phyloP scores from a whole-genome alignment of 768 basidiomycete genomes.

The Lactifluus subvellereus region DNA sequence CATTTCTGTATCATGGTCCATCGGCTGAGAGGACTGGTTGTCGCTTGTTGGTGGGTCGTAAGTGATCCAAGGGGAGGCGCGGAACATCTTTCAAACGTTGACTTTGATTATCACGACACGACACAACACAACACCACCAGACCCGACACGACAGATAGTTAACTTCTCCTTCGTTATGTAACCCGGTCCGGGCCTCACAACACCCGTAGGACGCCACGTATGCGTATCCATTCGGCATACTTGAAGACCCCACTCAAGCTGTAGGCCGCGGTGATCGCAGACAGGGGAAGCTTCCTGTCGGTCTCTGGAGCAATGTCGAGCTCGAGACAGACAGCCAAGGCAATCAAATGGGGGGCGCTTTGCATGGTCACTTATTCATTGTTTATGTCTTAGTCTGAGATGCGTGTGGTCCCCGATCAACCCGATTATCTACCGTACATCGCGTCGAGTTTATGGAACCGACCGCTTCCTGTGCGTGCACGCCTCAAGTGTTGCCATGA shows the following conservation, averaged over 20 bases:
- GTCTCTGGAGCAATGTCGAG: constrained; percentile 48
- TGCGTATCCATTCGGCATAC: no score
- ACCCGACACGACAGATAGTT: neutral
- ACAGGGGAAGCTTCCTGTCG: constrained; percentile 42
- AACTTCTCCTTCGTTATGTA: neutral
- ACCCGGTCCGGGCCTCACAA: neutral
- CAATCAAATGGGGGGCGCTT: constrained; percentile 38
- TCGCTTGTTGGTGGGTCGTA: constrained; percentile 33
- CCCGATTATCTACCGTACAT: no score
- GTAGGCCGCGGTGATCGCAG: constrained; percentile 26
- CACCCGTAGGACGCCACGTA: no score
- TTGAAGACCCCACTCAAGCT: no score
- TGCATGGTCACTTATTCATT: constrained; percentile 30
- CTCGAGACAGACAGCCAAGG: constrained; percentile 42
- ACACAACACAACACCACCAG: neutral
- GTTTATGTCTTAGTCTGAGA: no score
- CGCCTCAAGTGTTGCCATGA: no score
- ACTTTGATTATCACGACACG: neutral
- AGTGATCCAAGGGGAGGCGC: constrained; percentile 57
- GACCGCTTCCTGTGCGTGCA: no score
- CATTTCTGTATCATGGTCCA: constrained; percentile 52
- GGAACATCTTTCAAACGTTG: constrained; percentile 39
- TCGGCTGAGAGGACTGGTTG: constrained; percentile 9
- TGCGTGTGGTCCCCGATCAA: no score
- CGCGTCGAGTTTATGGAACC: no score